These are phyloP conservation scores for Cordyceps cicadae DNA, from an alignment of 2,329 filamentous ascomycete genomes.

Conservation along the genomic window DNA sequence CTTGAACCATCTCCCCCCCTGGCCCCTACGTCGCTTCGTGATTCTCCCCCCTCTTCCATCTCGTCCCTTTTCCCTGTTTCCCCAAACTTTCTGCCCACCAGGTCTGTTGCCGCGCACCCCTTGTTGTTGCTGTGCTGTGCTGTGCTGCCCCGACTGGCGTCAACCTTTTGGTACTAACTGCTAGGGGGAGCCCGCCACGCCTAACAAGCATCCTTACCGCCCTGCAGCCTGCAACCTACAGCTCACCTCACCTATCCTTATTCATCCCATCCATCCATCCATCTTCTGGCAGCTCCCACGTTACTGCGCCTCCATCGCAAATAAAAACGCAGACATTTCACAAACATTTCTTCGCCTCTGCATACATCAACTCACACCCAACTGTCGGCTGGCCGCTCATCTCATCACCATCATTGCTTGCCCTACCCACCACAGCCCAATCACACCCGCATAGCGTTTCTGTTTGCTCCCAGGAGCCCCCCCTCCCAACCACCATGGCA, in stretches of 20 bases:
- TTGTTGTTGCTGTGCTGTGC: conserved; percentile 4
- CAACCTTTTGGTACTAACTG: neutral
- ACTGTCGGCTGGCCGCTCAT: neutral
- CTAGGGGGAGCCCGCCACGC: neutral
- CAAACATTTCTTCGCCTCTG: neutral
- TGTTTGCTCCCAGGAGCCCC: conserved; percentile 7
- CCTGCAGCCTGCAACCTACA: neutral
- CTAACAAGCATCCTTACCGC: neutral
- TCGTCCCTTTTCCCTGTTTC: neutral
- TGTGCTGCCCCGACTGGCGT: neutral
- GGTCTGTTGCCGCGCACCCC: neutral
- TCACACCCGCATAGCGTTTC: conserved; percentile 1
- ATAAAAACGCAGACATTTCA: neutral
- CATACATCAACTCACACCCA: neutral
- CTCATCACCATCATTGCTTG: neutral
- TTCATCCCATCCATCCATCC: neutral
- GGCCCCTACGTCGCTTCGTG: neutral
- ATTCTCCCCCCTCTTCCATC: conserved; percentile 12
- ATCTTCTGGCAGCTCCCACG: neutral
- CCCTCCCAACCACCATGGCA: conserved; percentile 34
- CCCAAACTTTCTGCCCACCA: neutral
- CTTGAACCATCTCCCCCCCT: neutral
- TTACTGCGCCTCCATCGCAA: neutral
- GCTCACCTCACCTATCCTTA: neutral
- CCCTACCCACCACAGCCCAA: neutral